Conservation (phyloP, 2,329 filamentous ascomycete genomes). For the Chrysoporthe deuterocubensis region DNA sequence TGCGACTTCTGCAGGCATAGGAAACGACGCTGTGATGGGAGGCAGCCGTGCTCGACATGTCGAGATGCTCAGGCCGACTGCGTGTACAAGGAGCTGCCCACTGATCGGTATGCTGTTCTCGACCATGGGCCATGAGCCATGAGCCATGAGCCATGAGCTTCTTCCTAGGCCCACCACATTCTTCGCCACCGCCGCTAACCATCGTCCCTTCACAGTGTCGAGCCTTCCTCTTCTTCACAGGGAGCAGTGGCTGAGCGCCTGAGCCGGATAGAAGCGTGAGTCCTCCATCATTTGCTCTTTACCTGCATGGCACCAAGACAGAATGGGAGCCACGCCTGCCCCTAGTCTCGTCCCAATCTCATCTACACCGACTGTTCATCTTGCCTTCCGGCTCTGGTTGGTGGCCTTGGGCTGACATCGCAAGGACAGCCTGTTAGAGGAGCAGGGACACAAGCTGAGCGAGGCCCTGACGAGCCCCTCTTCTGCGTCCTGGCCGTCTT, state of each 20-base stretch:
- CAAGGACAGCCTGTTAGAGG: constrained; percentile 31
- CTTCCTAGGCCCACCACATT: background rate
- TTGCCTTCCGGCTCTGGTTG: constrained; percentile 34
- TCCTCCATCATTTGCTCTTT: constrained; percentile 20
- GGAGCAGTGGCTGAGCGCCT: constrained; percentile 43
- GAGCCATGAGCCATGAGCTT: background rate
- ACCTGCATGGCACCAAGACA: constrained; percentile 33
- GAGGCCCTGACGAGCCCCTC: constrained; percentile 24
- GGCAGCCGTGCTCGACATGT: constrained; percentile 45
- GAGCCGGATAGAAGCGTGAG: constrained; percentile 41
- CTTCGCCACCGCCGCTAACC: background rate
- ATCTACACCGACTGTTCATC: constrained; percentile 10
- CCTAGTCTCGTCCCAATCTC: background rate
- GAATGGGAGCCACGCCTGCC: constrained; percentile 20
- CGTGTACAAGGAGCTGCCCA: constrained; percentile 44
- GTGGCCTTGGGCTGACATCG: constrained; percentile 20
- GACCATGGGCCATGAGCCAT: background rate
- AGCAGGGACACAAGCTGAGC: constrained; percentile 32
- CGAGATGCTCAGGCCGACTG: constrained; percentile 44
- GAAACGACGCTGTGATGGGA: constrained; percentile 45
- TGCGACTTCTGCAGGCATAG: constrained; percentile 47
- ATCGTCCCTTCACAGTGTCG: constrained; percentile 34
- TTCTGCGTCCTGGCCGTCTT: constrained; percentile 20
- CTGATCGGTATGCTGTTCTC: constrained; percentile 31
- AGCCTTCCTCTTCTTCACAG: constrained; percentile 37